Conservation (phyloP, 2,329 filamentous ascomycete species). For the Aureobasidium sp. region DNA sequence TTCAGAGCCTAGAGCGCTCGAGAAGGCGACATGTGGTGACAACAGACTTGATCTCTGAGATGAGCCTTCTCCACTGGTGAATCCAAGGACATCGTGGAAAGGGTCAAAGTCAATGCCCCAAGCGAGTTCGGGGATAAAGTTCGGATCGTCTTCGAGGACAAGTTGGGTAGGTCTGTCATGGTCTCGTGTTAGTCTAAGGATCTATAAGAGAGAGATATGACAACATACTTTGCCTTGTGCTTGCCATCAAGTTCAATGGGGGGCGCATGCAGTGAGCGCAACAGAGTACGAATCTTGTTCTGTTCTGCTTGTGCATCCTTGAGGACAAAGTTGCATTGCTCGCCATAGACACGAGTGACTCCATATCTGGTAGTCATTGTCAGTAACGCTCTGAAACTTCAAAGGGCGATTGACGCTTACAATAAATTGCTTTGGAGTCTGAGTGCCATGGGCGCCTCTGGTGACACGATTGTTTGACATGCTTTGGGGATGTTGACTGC, state of each 20-base stretch:
- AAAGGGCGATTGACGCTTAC: slow-evolving; percentile 37
- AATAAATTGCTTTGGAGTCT: slow-evolving; percentile 85
- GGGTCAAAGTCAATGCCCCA: slow-evolving; percentile 52
- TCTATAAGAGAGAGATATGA: not conserved
- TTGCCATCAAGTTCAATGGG: slow-evolving; percentile 64
- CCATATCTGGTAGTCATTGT: slow-evolving; percentile 54
- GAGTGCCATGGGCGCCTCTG: slow-evolving; percentile 79
- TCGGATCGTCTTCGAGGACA: slow-evolving; percentile 72
- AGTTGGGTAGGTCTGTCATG: slow-evolving; percentile 64
- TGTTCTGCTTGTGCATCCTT: slow-evolving; percentile 70
- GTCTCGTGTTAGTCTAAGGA: not conserved
- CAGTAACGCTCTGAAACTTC: not conserved
- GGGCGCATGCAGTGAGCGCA: slow-evolving; percentile 51
- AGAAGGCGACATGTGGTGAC: slow-evolving; percentile 32
- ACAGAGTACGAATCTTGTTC: slow-evolving; percentile 62
- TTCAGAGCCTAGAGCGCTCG: slow-evolving; percentile 23
- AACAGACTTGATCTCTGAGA: slow-evolving; percentile 30
- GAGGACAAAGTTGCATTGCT: slow-evolving; percentile 83
- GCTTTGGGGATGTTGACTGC: slow-evolving; percentile 81
- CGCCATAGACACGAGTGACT: slow-evolving; percentile 73
- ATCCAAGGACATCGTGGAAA: slow-evolving; percentile 40
- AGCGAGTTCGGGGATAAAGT: slow-evolving; percentile 62
- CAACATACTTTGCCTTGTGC: slow-evolving; percentile 57
- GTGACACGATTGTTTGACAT: slow-evolving; percentile 79
- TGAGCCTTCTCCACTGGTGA: slow-evolving; percentile 34